These are phyloP conservation scores for Huntiella moniliformis DNA, from an alignment of 2,329 filamentous ascomycete species.

Conservation along the genomic window DNA sequence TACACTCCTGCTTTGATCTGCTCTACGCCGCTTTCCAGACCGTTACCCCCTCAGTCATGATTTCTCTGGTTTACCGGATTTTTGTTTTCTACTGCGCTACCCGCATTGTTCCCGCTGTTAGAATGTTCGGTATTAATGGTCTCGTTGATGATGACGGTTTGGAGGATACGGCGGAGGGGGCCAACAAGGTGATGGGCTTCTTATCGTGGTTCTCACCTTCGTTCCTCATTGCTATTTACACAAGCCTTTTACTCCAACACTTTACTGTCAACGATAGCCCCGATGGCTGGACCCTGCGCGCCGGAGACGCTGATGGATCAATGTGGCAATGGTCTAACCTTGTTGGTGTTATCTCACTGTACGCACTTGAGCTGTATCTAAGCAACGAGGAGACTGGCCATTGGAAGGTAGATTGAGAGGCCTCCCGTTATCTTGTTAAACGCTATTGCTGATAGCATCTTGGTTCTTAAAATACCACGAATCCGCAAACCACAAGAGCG, in stretches of 20 bases:
- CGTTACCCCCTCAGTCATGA: conserved; percentile 87
- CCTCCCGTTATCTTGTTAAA: not conserved
- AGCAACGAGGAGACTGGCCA: conserved; percentile 74
- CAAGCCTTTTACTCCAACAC: conserved; percentile 84
- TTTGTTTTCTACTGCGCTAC: conserved; percentile 92
- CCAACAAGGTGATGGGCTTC: conserved; percentile 61
- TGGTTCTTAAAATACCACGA: no score
- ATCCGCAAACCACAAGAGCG: no score
- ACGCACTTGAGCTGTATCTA: conserved; percentile 77
- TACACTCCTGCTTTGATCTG: conserved; percentile 69
- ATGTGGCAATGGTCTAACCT: conserved; percentile 90
- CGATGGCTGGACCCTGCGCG: conserved; percentile 68
- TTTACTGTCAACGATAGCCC: conserved; percentile 60
- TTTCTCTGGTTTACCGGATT: conserved; percentile 81
- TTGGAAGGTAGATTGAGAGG: conserved; percentile 74
- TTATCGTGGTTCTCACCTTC: conserved; percentile 89
- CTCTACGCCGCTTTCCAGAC: conserved; percentile 85
- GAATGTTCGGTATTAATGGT: conserved; percentile 66
- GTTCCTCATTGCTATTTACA: conserved; percentile 90
- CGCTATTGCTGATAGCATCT: no score
- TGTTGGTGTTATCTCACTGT: conserved; percentile 70
- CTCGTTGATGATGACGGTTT: conserved; percentile 69
- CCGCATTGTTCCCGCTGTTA: conserved; percentile 83
- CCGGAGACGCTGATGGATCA: conserved; percentile 66
- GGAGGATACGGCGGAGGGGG: conserved; percentile 60